Conservation (phyloP, 805 yeast species). For the Tetrapisispora nanseiensis region DNA sequence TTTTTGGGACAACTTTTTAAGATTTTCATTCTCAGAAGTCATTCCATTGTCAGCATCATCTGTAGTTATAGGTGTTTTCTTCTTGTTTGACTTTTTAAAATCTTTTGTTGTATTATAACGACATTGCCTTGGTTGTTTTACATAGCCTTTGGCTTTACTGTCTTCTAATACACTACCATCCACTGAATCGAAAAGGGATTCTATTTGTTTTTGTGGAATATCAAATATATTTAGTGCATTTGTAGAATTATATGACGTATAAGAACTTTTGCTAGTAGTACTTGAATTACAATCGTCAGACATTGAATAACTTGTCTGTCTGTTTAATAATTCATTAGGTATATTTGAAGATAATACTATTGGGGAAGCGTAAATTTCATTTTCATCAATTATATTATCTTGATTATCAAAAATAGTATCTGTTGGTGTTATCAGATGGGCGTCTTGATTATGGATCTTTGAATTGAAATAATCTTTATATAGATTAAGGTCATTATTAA, state of each 20-base stretch:
- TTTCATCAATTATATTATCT: not conserved
- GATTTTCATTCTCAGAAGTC: not conserved
- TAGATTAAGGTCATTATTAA: not conserved
- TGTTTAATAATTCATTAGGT: not conserved
- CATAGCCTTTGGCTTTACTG: not conserved
- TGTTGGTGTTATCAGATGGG: not conserved
- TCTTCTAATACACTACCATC: not conserved
- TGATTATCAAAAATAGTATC: not conserved
- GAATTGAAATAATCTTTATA: not conserved
- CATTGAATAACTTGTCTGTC: not conserved
- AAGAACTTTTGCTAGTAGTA: not conserved
- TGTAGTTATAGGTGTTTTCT: not conserved
- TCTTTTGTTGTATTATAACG: conserved; percentile 3
- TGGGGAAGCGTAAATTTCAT: not conserved
- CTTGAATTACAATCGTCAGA: not conserved
- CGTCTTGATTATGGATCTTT: not conserved
- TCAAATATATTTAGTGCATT: not conserved
- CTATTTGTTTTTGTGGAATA: not conserved
- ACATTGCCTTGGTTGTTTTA: conserved; percentile 4
- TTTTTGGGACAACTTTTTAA: conserved; percentile 3
- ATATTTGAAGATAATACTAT: not conserved
- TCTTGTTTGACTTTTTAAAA: not conserved
- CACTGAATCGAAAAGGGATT: not conserved
- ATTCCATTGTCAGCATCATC: not conserved
- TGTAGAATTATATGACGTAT: not conserved